Evolutionary conservation across 306 rosid species (phyloP), one percentile per base, ranked within the genome.

Genomic region (Vigna angularis): DNA sequence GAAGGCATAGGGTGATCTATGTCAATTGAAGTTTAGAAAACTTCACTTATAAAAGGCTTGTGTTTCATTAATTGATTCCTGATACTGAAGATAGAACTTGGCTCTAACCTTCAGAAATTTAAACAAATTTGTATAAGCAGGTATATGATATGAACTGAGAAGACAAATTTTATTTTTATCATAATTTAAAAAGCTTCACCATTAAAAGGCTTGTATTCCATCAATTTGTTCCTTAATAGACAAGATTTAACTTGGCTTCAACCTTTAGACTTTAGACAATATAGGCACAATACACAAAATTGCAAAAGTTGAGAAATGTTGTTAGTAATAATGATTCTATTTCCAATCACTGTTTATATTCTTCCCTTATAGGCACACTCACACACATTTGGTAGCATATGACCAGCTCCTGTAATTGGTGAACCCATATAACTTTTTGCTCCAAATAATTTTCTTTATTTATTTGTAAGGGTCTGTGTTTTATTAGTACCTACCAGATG

Each of bases 31-130:
- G 1, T 34, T 34, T 34, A 34, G 38, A 34, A 34, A 34, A 9
- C 9, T 48, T 30, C 16, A 13, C 12, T 58, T 53, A 32, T 20
- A 52, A 38, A 1, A 22, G 15, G 24, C 26, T 80, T 32, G 8
- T 45, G 14, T 76, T 20, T 18, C 63, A 58, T 79, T 16, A 62
- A 47, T 24, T 75, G 47, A 62, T 75, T 63, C 24, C 72, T 14
- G 50, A 62, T 51, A 14, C 16, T 15, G 5, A 32, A 52, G 48
- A 65, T 48, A 48, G 49, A 57, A 78, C 57, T 67, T 77, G 73
- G 20, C 4, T 59, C 30, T 9, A 0, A 26, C 42, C 38, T 59
- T 59, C 14, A 59, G 40, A 28, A 28, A 13, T 59, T 22, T 59
- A 57, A 28, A 13, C 34, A 59, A 26, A 17, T 56, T 6, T 45